Percentiles rank a stretch among this genome's conserved stretches.
Evolutionary conservation across 306 rosid genomes (phyloP).

Genomic region (Datisca glomerata): DNA sequence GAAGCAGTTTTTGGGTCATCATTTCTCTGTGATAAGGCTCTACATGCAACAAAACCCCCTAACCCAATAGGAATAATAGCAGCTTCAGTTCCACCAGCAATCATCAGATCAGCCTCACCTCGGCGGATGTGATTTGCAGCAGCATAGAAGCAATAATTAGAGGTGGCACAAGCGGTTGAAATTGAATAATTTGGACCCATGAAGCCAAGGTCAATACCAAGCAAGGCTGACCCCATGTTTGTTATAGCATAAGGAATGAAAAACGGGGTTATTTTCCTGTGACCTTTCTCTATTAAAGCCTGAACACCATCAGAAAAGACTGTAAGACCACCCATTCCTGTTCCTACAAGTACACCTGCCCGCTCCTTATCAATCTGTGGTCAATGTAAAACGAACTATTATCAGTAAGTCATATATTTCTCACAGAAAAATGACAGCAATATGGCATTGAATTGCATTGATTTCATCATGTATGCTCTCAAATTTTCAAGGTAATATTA

Average conservation of each 20-base stretch:
- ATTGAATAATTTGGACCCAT: conserved; percentile 97
- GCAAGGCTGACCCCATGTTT: conserved; percentile 94
- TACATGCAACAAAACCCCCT: conserved; percentile 94
- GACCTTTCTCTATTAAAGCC: conserved; percentile 70
- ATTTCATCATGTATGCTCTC: too few relatives aligned
- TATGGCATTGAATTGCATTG: too few relatives aligned
- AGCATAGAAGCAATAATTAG: conserved; percentile 89
- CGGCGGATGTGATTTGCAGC: conserved; percentile 98
- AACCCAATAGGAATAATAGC: conserved; percentile 87
- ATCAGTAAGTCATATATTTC: too few relatives aligned
- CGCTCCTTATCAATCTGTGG: conserved; percentile 68
- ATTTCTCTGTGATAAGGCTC: conserved; percentile 93
- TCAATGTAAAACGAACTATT: too few relatives aligned
- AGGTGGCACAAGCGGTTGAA: conserved; percentile 97
- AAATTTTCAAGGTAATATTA: too few relatives aligned
- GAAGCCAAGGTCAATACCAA: conserved; percentile 82
- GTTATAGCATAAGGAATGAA: conserved; percentile 93
- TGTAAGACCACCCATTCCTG: conserved; percentile 93
- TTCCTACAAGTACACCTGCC: conserved; percentile 90
- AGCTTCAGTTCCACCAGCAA: conserved; percentile 98
- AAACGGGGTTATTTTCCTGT: conserved; percentile 83
- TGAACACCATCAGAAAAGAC: conserved; percentile 85
- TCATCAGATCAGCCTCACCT: conserved; percentile 95
- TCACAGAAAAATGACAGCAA: too few relatives aligned
- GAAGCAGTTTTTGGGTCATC: conserved; percentile 98